Base-by-base conservation (phyloP, 371 early-diverging fungal genomes). In the Cokeromyces recurvatus region DNA sequence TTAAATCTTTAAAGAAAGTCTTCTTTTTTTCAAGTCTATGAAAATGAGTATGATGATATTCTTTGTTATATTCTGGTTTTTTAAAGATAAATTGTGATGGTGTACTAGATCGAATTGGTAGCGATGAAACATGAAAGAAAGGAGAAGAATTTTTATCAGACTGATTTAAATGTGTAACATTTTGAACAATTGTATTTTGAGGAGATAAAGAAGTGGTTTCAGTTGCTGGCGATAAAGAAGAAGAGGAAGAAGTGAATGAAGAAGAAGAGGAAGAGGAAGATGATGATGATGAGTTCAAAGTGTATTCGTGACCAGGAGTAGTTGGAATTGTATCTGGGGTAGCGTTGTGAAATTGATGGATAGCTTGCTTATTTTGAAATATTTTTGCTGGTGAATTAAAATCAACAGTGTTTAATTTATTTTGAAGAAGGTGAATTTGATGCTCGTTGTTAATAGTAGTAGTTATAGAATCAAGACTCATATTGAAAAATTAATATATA, bases 41-140 rank as follows among this genome's bases (percentile, higher is more conserved):
- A 24, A 64, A 69, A 38, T 69, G 69, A 11, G 69, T 69, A 25
- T 59, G 52, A 25, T 64, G 65, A 36, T 69, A 69, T 22, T 48
- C 55, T 22, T 60, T 59, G 40, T 65, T 57, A 24, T 69, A 69
- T 51, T 59, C 57, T 5, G 69, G 69, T 20, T 59, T 64, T 19
- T 65, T 59, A 38, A 69, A 69, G n/a, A 69, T 42, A 46, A 69
- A 69, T 41, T 69, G 69, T 2, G 64, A 48, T 0, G 69, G 69
- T 1, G 67, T 67, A 4, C 10, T 34, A n/a, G 35, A n/a, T 34
- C 35, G 7, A 34, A 29, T 11, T 5, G 29, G 29, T 11, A 29
- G 11, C 29, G 29, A 29, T 5, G 29, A 8, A 29, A 29, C 29
- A 29, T 11, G n/a, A n/a, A n/a, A n/a, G n/a, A n/a, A n/a, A n/a